A percentile compares a stretch with the other conserved stretches of the same genome.
Conservation (phyloP, 2,329 filamentous ascomycete genomes). For the Pseudocercospora fijiensis region DNA sequence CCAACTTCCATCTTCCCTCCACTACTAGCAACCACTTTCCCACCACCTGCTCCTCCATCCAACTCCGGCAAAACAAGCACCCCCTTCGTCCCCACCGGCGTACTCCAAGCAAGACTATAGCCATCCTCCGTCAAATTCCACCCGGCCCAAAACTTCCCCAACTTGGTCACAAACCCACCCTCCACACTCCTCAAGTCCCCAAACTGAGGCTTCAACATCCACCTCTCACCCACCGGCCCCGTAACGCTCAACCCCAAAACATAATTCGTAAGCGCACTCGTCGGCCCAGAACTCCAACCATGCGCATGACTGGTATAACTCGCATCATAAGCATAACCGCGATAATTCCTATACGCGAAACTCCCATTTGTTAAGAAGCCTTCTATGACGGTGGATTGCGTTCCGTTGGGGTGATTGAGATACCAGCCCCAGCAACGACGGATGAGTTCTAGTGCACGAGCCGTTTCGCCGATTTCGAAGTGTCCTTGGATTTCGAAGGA, state of each 20-base stretch:
- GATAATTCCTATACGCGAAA: slow-evolving; percentile 52
- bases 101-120: slow-evolving; percentile 28
- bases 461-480: slow-evolving; percentile 41
- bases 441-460: slow-evolving; percentile 46
- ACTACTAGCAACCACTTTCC: slow-evolving; percentile 5
- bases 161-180: slow-evolving; percentile 48
- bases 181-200: slow-evolving; percentile 46
- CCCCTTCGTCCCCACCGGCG: slow-evolving; percentile 36
- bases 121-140: slow-evolving; percentile 35
- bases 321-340: slow-evolving; percentile 33
- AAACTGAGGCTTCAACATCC: slow-evolving; percentile 48
- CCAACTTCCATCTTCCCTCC: neutral
- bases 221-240: slow-evolving; percentile 42
- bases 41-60: neutral
- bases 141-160: slow-evolving; percentile 45
- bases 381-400: slow-evolving; percentile 47
- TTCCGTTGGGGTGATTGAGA: slow-evolving; percentile 44
- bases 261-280: slow-evolving; percentile 46
- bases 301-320: slow-evolving; percentile 35
- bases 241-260: slow-evolving; percentile 48
- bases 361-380: slow-evolving; percentile 46
- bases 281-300: slow-evolving; percentile 42
- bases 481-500: slow-evolving; percentile 48
- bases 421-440: slow-evolving; percentile 45
- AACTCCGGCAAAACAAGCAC: slow-evolving; percentile 30